Percentiles rank a stretch among this genome's conserved stretches.
Evolutionary conservation across 495 filamentous ascomycete species (phyloP).

Genomic region (Penicillium antarcticum): DNA sequence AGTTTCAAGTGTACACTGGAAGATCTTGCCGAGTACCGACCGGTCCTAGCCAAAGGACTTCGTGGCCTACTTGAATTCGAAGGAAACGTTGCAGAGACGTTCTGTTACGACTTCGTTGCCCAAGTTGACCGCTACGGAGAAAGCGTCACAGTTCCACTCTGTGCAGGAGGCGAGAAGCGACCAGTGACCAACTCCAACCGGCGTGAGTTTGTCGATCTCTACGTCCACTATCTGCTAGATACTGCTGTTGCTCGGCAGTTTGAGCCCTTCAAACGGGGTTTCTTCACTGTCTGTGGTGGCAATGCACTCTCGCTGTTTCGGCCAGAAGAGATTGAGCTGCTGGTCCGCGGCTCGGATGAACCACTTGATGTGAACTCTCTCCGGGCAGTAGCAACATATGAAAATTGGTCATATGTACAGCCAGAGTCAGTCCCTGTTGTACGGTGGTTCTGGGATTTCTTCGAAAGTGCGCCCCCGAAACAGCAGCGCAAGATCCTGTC

Average conservation of each 20-base stretch:
- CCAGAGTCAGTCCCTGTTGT: slow-evolving; percentile 63
- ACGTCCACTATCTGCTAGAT: slow-evolving; percentile 79
- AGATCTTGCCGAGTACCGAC: slow-evolving; percentile 83
- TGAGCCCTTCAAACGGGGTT: slow-evolving; percentile 93
- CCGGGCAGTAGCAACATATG: slow-evolving; percentile 75
- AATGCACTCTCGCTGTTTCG: slow-evolving; percentile 87
- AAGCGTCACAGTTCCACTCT: slow-evolving; percentile 62
- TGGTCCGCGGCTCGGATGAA: slow-evolving; percentile 87
- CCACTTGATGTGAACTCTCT: slow-evolving; percentile 74
- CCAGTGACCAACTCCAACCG: slow-evolving; percentile 84
- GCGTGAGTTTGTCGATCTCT: slow-evolving; percentile 84
- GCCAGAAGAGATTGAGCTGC: slow-evolving; percentile 91
- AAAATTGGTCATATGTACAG: slow-evolving; percentile 61
- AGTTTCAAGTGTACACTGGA: slow-evolving; percentile 71
- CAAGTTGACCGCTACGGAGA: slow-evolving; percentile 77
- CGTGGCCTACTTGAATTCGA: slow-evolving; percentile 76
- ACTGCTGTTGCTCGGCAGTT: slow-evolving; percentile 77
- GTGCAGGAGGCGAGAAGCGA: slow-evolving; percentile 66
- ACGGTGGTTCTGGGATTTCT: slow-evolving; percentile 87
- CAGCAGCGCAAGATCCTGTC: slow-evolving; percentile 76
- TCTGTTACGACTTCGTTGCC: slow-evolving; percentile 80
- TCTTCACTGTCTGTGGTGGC: slow-evolving; percentile 89
- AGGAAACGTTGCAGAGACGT: slow-evolving; percentile 78
- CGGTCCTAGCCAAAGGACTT: slow-evolving; percentile 72
- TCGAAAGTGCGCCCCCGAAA: slow-evolving; percentile 58